Evolutionary conservation across 345 rosid species (phyloP), one percentile per base, ranked within the genome.

Genomic region (Passiflora organensis): DNA sequence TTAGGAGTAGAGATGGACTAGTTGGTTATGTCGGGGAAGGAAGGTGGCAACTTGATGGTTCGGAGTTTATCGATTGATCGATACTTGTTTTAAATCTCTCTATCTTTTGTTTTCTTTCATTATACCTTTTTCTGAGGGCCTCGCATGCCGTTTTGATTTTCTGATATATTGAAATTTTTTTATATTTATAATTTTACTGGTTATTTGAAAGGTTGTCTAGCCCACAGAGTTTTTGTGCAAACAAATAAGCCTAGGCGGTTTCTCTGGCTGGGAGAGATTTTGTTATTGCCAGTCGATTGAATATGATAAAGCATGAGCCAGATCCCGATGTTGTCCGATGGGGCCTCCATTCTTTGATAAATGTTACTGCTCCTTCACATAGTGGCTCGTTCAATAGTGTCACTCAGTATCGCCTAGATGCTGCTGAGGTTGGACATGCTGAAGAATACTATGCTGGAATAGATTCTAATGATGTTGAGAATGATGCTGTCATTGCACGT

Each of bases 241-340:
- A 51, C 21, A 37, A 17, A 59, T 9, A 48, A 17, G 24, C 18
- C 21, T 24, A 28, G 39, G 23, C 25, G n/a, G 13, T 38, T 28
- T 3, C 5, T 28, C 3, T 28, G 16, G 43, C 12, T 63, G 56
- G 6, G 6, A 56, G 51, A 21, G 53, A 79, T 81, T 87, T 44
- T 64, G 14, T 52, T 32, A 13, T n/a, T n/a, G n/a, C n/a, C 66
- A 34, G 53, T 76, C 79, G 91, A 48, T 64, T n/a, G 54, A 23
- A 13, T 51, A 55, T 36, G 69, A 81, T 46, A 68, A 70, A 25
- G 94, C 49, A 56, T 37, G 69, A 82, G 49, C 70, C 34, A 28
- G 34, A 90, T 75, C 86, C 87, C 23, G 95, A 91, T 74, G 82
- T 73, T 65, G 60, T 75, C 67, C 78, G 89, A 2, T 91, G 98